A percentile compares a stretch with the other conserved stretches of the same genome.
phyloP scores from a whole-genome alignment of 768 basidiomycete species.

The Tricholoma flavovirens region DNA sequence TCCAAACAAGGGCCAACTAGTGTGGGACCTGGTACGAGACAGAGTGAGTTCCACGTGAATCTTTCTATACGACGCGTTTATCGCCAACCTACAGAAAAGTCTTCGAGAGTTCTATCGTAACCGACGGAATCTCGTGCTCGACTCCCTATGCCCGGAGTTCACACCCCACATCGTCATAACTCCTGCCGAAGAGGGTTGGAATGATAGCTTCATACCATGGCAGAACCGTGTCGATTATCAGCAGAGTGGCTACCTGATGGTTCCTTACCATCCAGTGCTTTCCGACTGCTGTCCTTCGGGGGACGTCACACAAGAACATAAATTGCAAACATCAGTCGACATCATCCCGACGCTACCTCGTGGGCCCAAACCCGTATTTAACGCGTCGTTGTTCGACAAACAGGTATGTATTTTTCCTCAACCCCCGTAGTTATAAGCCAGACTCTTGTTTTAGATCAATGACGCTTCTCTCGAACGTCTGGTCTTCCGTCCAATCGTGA shows the following conservation, averaged over 20 bases:
- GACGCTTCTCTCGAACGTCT: slow-evolving; percentile 12
- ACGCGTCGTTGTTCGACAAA: slow-evolving; percentile 22
- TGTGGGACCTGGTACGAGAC: slow-evolving; percentile 11
- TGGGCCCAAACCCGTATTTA: slow-evolving; percentile 23
- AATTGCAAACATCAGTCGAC: not conserved
- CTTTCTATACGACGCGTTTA: not conserved
- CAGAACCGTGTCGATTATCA: slow-evolving; percentile 34
- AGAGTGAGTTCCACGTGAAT: slow-evolving; percentile 7
- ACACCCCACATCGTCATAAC: slow-evolving; percentile 52
- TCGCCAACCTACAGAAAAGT: slow-evolving; percentile 17
- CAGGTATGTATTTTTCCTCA: slow-evolving; percentile 19
- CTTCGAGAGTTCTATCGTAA: slow-evolving; percentile 20
- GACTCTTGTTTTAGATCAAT: slow-evolving; percentile 14
- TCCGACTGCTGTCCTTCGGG: slow-evolving; percentile 2
- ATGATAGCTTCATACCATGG: slow-evolving; percentile 29
- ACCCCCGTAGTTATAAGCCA: not conserved
- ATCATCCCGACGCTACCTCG: not conserved
- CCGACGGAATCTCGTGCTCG: slow-evolving; percentile 36
- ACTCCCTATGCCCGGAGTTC: slow-evolving; percentile 33
- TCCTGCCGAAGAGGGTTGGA: slow-evolving; percentile 32
- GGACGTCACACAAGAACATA: not conserved
- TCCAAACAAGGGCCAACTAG: not conserved
- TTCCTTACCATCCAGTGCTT: slow-evolving; percentile 24
- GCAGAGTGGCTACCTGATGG: slow-evolving; percentile 26
- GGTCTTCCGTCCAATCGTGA: slow-evolving; percentile 12